Percentiles rank a stretch among this genome's conserved stretches.
phyloP scores from a whole-genome alignment of 2,329 filamentous ascomycete genomes.

The Apiospora hydei region DNA sequence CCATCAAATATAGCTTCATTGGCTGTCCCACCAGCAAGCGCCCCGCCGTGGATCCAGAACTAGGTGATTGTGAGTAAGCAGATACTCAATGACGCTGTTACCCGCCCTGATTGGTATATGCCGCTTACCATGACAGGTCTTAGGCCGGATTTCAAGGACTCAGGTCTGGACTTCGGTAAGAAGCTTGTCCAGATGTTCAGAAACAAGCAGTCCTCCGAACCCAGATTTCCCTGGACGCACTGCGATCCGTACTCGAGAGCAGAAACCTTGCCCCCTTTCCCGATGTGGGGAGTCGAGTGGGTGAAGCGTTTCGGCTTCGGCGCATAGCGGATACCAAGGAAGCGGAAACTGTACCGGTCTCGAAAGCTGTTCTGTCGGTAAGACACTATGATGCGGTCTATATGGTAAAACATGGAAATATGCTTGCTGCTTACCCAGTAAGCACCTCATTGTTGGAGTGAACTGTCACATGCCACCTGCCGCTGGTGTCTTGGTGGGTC shows the following conservation, averaged over 20 bases:
- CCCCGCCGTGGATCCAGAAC: slow-evolving; percentile 58
- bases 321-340: slow-evolving; percentile 56
- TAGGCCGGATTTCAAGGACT: slow-evolving; percentile 35
- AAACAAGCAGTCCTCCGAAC: slow-evolving; percentile 55
- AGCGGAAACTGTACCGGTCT: slow-evolving; percentile 41
- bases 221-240: slow-evolving; percentile 44
- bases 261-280: slow-evolving; percentile 41
- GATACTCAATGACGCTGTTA: not conserved
- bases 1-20: slow-evolving; percentile 54
- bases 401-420: not conserved
- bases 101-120: not conserved
- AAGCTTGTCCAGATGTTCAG: slow-evolving; percentile 55
- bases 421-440: slow-evolving; percentile 39
- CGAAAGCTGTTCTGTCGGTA: slow-evolving; percentile 33
- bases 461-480: slow-evolving; percentile 47
- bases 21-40: slow-evolving; percentile 57
- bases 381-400: not conserved
- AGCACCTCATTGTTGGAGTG: slow-evolving; percentile 48
- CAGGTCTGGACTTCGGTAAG: slow-evolving; percentile 40
- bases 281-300: slow-evolving; percentile 49
- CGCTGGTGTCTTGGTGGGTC: slow-evolving; percentile 41
- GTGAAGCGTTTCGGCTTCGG: slow-evolving; percentile 52
- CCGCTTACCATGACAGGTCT: slow-evolving; percentile 45
- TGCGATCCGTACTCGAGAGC: slow-evolving; percentile 45
- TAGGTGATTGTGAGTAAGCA: not conserved